These are phyloP conservation scores for Earliella scabrosa DNA, from an alignment of 1,284 basidiomycete genomes.

Conservation along the genomic window DNA sequence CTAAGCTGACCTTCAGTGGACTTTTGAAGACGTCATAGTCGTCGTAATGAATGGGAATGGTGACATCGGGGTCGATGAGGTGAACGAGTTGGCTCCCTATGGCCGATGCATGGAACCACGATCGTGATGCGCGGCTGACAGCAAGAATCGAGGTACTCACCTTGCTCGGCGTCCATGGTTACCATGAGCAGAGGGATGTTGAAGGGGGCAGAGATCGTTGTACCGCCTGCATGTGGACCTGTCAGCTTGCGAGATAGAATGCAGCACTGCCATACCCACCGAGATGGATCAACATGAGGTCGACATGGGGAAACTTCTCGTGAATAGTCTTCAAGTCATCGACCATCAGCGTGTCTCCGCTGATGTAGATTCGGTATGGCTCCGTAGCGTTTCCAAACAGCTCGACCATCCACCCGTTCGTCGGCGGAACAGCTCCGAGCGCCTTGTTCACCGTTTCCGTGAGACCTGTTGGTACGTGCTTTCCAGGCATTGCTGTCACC, in stretches of 20 bases:
- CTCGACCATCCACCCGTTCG: conserved; percentile 33
- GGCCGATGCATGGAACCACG: no score
- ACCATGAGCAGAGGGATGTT: conserved; percentile 33
- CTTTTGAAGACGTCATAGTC: conserved; percentile 26
- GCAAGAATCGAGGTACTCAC: background rate
- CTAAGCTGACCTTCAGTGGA: conserved; percentile 9
- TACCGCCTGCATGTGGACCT: conserved; percentile 20
- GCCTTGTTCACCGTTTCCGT: conserved; percentile 24
- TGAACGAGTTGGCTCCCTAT: conserved; percentile 30
- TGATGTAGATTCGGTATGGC: conserved; percentile 33
- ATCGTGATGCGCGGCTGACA: no score
- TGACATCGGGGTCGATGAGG: conserved; percentile 32
- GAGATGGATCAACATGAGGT: conserved; percentile 33
- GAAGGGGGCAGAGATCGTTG: conserved; percentile 26
- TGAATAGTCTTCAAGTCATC: conserved; percentile 35
- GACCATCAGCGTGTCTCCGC: conserved; percentile 36
- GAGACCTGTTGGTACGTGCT: conserved; percentile 29
- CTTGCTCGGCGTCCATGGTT: conserved; percentile 36
- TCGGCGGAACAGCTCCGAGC: conserved; percentile 30
- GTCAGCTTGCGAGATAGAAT: background rate
- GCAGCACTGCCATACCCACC: conserved; percentile 4
- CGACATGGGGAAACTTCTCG: conserved; percentile 30
- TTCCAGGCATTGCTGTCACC: conserved; percentile 33
- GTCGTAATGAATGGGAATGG: conserved; percentile 34
- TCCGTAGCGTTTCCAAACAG: conserved; percentile 16